These are phyloP conservation scores for Hypoxylon trugodes DNA, from an alignment of 495 filamentous ascomycete genomes.

Conservation along the genomic window DNA sequence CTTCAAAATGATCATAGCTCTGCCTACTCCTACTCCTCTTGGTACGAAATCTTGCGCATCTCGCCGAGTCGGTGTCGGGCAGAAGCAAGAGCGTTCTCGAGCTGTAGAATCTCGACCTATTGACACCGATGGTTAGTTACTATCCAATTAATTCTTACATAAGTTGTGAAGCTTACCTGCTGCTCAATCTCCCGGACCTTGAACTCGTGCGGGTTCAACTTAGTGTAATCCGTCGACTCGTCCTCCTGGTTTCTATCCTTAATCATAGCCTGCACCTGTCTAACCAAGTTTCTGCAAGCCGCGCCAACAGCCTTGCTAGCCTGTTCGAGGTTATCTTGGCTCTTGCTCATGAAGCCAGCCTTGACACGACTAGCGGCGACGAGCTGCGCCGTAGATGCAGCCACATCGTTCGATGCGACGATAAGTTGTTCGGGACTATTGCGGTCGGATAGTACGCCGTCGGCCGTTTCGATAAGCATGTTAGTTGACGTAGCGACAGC, in stretches of 20 bases:
- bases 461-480: constrained; percentile 95
- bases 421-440: constrained; percentile 97
- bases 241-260: constrained; percentile 82
- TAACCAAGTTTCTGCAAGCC: constrained; percentile 85
- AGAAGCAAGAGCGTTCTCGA: constrained; percentile 85
- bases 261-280: constrained; percentile 95
- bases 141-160: background rate
- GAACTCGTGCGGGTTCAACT: constrained; percentile 91
- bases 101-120: constrained; percentile 95
- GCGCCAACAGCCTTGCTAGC: constrained; percentile 92
- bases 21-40: constrained; percentile 57
- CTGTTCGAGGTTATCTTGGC: constrained; percentile 86
- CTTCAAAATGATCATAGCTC: too few species aligned
- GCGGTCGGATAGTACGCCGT: constrained; percentile 89
- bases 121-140: constrained; percentile 23
- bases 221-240: constrained; percentile 86
- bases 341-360: constrained; percentile 97
- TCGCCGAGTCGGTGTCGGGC: constrained; percentile 88
- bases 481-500: constrained; percentile 92
- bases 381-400: constrained; percentile 93
- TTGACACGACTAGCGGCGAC: constrained; percentile 96
- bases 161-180: constrained; percentile 72
- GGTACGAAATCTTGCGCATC: constrained; percentile 99
- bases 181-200: constrained; percentile 99
- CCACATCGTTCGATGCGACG: constrained; percentile 95